These are phyloP conservation scores for Phalaenopsis equestris DNA, from an alignment of 106 monocot species.

Conservation along the genomic window DNA sequence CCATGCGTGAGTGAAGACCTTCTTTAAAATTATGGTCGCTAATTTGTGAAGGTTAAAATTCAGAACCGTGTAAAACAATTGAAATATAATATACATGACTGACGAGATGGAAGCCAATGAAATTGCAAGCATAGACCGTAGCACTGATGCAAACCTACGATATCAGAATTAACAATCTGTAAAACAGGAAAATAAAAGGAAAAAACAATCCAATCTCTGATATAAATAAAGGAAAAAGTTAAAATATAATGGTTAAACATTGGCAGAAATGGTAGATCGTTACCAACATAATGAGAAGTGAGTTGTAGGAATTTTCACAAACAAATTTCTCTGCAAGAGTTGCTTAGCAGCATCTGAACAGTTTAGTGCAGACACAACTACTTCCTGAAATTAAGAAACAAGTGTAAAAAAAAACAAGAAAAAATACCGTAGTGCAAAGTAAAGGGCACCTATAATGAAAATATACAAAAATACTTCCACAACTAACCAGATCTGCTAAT, in stretches of 20 bases:
- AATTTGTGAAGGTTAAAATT: slow-evolving; percentile 11
- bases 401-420: neutral
- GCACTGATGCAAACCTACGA: slow-evolving; percentile 27
- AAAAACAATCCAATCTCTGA: neutral
- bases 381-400: slow-evolving; percentile 25
- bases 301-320: slow-evolving; percentile 7
- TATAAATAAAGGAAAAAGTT: neutral
- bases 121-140: slow-evolving; percentile 38
- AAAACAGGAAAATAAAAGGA: slow-evolving; percentile 3
- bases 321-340: slow-evolving; percentile 13
- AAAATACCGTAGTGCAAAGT: neutral
- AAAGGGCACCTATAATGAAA: neutral
- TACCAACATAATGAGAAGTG: slow-evolving; percentile 8
- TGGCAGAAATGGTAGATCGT: neutral
- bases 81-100: slow-evolving; percentile 48
- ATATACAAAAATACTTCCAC: neutral
- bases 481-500: slow-evolving; percentile 50
- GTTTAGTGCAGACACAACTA: slow-evolving; percentile 55
- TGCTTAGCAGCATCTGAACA: slow-evolving; percentile 49
- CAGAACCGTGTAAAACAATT: slow-evolving; percentile 28
- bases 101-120: slow-evolving; percentile 49
- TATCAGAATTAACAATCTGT: slow-evolving; percentile 2
- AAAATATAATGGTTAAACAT: slow-evolving; percentile 21
- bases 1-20: slow-evolving; percentile 50
- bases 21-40: slow-evolving; percentile 21